Evolutionary conservation across 176 grass and related monocot genomes (phyloP), one percentile per base, ranked within the genome.

Genomic region (Zea luxurians): DNA sequence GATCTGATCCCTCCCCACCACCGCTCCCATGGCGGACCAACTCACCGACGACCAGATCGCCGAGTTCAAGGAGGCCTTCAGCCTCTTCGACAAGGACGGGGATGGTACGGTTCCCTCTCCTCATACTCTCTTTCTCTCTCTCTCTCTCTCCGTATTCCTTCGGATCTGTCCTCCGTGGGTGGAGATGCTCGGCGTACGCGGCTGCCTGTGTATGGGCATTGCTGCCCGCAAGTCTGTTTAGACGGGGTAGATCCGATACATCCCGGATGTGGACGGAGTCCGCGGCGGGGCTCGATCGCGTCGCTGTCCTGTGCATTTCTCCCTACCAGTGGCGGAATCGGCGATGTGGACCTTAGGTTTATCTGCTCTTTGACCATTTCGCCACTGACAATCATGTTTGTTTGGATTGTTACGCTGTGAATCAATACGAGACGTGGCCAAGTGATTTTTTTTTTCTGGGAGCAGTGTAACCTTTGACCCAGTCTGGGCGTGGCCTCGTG

Each of bases 41-140:
- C 84, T 90, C 75, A 90, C 88, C 47, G 88, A 86, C 53, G 92
- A 94, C 86, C 92, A 94, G 89, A 94, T 94, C 86, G 82, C 92
- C 52, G 92, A 94, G 92, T 94, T 94, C 86, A 94, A 94, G 89
- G 92, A 94, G 73, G 92, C 92, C 35, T 94, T 94, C 82, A 94
- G 89, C 80, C 84, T 94, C 47, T 94, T 94, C 89, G 92, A 94
- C 86, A 94, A 94, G 89, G 92, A 94, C 66, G 92, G 92, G 21
- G 92, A 94, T 57, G 92, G 92, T 94, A 75, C 78, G 54, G 11
- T 83, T 35, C 70, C 13, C 21, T 27, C 27, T 27, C 27, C 27
- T 16, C 15, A 65, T 73, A 2, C 10, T 27, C 27, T 27, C 27
- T 27, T 27, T 27, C 27, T 27, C 27, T 13, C 18, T 55, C 48